Evolutionary conservation across 371 early-diverging fungal genomes (phyloP).

Genomic region (Lichtheimia ornata): DNA sequence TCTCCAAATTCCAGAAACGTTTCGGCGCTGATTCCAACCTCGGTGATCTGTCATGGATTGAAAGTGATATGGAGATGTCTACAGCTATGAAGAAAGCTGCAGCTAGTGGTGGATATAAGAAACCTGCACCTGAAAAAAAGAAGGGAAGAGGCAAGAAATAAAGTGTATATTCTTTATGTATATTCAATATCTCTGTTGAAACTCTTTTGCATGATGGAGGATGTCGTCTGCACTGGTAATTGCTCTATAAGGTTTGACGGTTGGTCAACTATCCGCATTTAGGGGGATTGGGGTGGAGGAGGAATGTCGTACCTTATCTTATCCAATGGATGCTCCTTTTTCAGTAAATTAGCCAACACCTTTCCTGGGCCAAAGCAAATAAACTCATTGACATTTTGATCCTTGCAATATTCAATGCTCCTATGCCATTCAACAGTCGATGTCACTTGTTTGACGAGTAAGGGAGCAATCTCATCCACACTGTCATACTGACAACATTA

Average conservation of each 20-base stretch:
- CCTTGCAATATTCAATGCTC: conserved; percentile 77
- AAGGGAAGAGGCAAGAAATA: conserved; percentile 21
- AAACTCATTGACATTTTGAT: conserved; percentile 79
- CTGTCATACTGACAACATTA: conserved; percentile 26
- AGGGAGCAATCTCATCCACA: conserved; percentile 65
- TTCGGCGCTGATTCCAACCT: conserved; percentile 72
- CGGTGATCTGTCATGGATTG: conserved; percentile 50
- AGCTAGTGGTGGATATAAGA: conserved; percentile 40
- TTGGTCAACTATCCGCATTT: background rate
- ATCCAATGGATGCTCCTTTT: conserved; percentile 87
- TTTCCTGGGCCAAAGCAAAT: conserved; percentile 86
- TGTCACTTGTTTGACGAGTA: conserved; percentile 80
- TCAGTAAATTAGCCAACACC: conserved; percentile 85
- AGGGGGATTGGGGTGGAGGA: background rate
- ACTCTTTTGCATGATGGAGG: conserved; percentile 36
- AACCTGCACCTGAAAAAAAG: conserved; percentile 41
- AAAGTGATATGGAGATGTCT: conserved; percentile 48
- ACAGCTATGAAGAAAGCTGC: conserved; percentile 47
- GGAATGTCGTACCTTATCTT: conserved; percentile 53
- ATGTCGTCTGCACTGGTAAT: conserved; percentile 53
- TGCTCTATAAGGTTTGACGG: conserved; percentile 17
- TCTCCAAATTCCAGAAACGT: conserved; percentile 75
- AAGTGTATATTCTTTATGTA: conserved; percentile 2
- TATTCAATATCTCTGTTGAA: conserved; percentile 11
- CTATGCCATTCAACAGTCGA: conserved; percentile 90